Base-by-base conservation (phyloP, 2,329 filamentous ascomycete genomes). In the Aplosporella prunicola region DNA sequence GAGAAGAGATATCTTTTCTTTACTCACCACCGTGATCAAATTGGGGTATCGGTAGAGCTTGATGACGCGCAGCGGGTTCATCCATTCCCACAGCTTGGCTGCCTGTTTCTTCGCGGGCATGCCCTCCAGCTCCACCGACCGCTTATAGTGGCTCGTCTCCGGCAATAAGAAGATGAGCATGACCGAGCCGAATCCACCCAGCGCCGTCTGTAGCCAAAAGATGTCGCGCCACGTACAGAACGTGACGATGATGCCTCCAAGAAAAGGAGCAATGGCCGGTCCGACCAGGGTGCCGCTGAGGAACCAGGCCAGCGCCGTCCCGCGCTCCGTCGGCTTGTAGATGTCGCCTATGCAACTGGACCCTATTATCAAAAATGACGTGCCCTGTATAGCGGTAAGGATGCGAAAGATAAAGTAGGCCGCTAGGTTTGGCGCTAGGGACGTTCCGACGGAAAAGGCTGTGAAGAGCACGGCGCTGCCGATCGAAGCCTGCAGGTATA, bases 211-310 rank as follows among this genome's bases (percentile, higher is more conserved):
- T 0, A 88, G 64, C 77, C 80, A 87, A 61, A 86, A 87, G 36
- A 87, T 84, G 27, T 74, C 72, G 13, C 80, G 69, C 83, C 83
- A 89, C 2, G 69, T 72, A 5, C 69, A 67, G 56, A 76, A 86
- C 0, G 81, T 87, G 11, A 87, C 80, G 34, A 89, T 83, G 29
- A 86, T 76, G 16, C 82, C 83, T 38, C 82, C 76, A 8, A 87
- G 64, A 48, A 85, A 82, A 1, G 76, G 74, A 2, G 82, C 80
- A 50, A 82, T 67, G 1, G 76, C 78, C 5, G 82, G 82, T 0
- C 82, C 82, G 30, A 85, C 74, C 0, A 87, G 63, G 0, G 78
- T 83, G 0, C 81, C 81, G 0, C 71, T 75, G 25, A 85, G 56
- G 49, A 85, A 85, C 77, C 78, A 87, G 1, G 79, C 76, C 9